Evolutionary conservation across 768 basidiomycete genomes (phyloP), one percentile per base, ranked within the genome.

Genomic region (Mycena alexandri): DNA sequence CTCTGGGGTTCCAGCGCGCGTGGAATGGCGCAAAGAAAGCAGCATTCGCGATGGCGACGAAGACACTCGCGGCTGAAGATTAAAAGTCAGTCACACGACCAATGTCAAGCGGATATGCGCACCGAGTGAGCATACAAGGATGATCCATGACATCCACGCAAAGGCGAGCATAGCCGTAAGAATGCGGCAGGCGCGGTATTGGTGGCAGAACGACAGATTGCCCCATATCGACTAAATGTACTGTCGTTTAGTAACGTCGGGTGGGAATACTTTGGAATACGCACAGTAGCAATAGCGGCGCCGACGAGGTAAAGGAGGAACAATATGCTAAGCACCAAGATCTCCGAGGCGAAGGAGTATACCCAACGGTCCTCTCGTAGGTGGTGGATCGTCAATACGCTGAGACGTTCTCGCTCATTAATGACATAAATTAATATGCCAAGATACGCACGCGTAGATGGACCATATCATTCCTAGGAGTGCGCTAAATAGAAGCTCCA

Each of bases 301-400:
- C 90, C 91, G 46, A 91, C 85, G 16, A 93, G 80, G 81, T 86
- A 91, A 74, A 92, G 79, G 22, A 90, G 64, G 79, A 86, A 91
- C 38, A 93, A 78, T 43, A 84, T 72, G 59, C 84, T 81, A 10
- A 90, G 83, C 8, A 84, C 84, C 14, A 84, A 46, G 33, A 83
- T 75, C 76, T 91, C 91, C 3, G 75, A 74, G 4, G 72, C 64
- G 71, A 86, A 89, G 16, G 80, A 82, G 44, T 79, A 80, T 50
- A 83, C 69, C 48, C 77, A 74, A 24, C 85, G 75, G 78, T 83
- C 78, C 78, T 90, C 81, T 41, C 79, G 77, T 58, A 74, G 73
- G 66, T 71, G 73, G 69, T 78, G 70, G 73, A 65, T 65, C 6
- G 69, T 54, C 4, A 52, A 25, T 11, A 55, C 48, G 5, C 47